Percentiles rank a stretch among this genome's conserved stretches.
Conservation (phyloP, 148 eudicot species). For the Salicornia ramosissima region DNA sequence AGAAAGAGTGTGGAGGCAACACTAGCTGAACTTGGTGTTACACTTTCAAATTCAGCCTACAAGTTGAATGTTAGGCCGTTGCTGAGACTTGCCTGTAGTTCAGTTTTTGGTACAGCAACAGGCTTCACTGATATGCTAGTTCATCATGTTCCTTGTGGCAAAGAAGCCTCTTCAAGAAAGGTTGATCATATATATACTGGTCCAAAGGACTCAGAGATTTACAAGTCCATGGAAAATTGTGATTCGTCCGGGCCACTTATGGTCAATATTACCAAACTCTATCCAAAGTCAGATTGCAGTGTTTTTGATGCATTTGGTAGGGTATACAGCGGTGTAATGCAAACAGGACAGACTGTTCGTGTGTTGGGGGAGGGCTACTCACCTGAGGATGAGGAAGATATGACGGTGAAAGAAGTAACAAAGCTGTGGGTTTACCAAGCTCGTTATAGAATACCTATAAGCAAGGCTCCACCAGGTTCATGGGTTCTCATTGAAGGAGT, state of each 20-base stretch:
- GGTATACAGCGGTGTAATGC: conserved; percentile 90
- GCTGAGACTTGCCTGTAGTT: conserved; percentile 91
- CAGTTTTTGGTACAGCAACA: conserved; percentile 95
- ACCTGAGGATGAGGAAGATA: conserved; percentile 99
- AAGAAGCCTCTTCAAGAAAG: conserved; percentile 75
- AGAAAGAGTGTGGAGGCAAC: conserved; percentile 96
- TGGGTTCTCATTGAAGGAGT: conserved; percentile 99
- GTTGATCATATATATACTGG: conserved; percentile 92
- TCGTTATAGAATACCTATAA: conserved; percentile 91
- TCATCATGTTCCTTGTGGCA: conserved; percentile 86
- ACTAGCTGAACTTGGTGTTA: conserved; percentile 88
- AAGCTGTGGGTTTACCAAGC: conserved; percentile 98
- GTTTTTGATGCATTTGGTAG: conserved; percentile 99
- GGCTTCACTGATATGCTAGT: conserved; percentile 99
- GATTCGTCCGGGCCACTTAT: conserved; percentile 87
- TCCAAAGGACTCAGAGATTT: conserved; percentile 61
- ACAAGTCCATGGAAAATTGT: conserved; percentile 80
- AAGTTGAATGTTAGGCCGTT: conserved; percentile 87
- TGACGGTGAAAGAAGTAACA: conserved; percentile 97
- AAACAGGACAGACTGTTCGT: conserved; percentile 87
- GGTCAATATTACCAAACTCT: conserved; percentile 89
- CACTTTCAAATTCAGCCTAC: conserved; percentile 87
- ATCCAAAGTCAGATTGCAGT: conserved; percentile 97
- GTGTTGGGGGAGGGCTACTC: conserved; percentile 99
- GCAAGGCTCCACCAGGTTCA: conserved; percentile 96